Evolutionary conservation across 2,329 filamentous ascomycete genomes (phyloP).

Genomic region (Tolypocladium sp.): DNA sequence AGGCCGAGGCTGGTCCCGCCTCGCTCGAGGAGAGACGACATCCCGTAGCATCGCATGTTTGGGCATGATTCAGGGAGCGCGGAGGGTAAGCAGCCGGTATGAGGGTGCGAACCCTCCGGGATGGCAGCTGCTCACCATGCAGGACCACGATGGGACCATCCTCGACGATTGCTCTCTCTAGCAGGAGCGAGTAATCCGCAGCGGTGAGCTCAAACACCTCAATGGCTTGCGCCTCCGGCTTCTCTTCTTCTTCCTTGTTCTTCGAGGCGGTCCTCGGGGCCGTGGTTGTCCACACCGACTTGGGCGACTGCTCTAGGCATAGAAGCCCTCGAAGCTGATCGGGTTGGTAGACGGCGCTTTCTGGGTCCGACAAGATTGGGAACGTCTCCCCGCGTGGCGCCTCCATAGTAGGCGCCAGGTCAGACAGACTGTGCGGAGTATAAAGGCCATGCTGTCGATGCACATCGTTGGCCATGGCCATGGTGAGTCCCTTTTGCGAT

Average conservation of each 20-base stretch:
- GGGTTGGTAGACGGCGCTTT: neutral
- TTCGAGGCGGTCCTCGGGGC: neutral
- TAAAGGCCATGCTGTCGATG: neutral
- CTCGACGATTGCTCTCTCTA: slow-evolving; percentile 1
- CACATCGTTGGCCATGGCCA: neutral
- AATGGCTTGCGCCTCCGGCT: neutral
- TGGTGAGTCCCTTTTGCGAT: neutral
- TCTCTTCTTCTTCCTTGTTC: slow-evolving; percentile 1
- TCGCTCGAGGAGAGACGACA: slow-evolving; percentile 1
- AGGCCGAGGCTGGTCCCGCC: neutral
- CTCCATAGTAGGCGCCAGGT: neutral
- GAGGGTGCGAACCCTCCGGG: slow-evolving; percentile 1
- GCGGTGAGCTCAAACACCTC: neutral
- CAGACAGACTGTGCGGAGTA: neutral
- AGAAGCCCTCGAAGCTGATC: slow-evolving; percentile 1
- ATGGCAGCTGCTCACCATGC: neutral
- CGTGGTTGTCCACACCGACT: neutral
- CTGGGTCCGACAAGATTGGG: slow-evolving; percentile 1
- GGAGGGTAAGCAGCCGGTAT: slow-evolving; percentile 1
- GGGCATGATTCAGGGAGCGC: slow-evolving; percentile 1
- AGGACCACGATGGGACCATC: slow-evolving; percentile 1
- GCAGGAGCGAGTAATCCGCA: neutral
- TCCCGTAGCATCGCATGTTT: slow-evolving; percentile 1
- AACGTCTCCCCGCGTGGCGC: neutral
- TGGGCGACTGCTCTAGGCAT: slow-evolving; percentile 1